Conservation (phyloP, 805 yeast genomes). For the Novakomyces olei region DNA sequence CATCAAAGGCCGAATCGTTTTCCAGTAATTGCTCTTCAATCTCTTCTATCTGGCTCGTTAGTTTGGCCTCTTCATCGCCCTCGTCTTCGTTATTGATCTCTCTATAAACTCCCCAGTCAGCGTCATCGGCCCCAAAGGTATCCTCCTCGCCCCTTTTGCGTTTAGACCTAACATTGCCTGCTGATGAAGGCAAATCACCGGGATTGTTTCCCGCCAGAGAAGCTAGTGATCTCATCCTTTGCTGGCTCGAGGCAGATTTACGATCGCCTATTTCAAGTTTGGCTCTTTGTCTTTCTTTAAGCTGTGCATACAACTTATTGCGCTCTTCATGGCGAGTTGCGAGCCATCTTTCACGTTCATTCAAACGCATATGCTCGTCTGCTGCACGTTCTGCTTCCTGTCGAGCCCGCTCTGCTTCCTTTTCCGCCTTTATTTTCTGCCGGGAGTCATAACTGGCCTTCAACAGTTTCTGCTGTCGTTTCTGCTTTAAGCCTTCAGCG, state of each 20-base stretch:
- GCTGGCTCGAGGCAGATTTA: conserved; percentile 77
- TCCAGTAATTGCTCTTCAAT: conserved; percentile 59
- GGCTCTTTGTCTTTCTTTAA: conserved; percentile 47
- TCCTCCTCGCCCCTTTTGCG: conserved; percentile 51
- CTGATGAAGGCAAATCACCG: too few relatives aligned
- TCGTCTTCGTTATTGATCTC: conserved; percentile 57
- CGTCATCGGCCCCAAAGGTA: conserved; percentile 86
- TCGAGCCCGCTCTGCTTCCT: conserved; percentile 38
- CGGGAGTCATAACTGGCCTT: conserved; percentile 83
- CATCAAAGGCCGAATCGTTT: conserved; percentile 64
- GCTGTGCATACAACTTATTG: conserved; percentile 31
- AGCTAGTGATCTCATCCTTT: conserved; percentile 78
- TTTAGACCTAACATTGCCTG: too few relatives aligned
- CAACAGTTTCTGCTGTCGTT: conserved; percentile 58
- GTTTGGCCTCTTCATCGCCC: conserved; percentile 59
- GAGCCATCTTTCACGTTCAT: conserved; percentile 63
- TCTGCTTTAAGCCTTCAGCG: conserved; percentile 66
- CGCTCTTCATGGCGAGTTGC: conserved; percentile 41
- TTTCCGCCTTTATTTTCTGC: conserved; percentile 57
- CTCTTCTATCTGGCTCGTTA: conserved; percentile 16
- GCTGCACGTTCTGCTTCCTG: conserved; percentile 36
- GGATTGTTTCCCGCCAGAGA: conserved; percentile 49
- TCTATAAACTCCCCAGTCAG: conserved; percentile 81
- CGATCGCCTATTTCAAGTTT: conserved; percentile 65
- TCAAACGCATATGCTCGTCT: conserved; percentile 57